Evolutionary conservation across 257 asterid species (phyloP).

Genomic region (Plectranthus barbatus): DNA sequence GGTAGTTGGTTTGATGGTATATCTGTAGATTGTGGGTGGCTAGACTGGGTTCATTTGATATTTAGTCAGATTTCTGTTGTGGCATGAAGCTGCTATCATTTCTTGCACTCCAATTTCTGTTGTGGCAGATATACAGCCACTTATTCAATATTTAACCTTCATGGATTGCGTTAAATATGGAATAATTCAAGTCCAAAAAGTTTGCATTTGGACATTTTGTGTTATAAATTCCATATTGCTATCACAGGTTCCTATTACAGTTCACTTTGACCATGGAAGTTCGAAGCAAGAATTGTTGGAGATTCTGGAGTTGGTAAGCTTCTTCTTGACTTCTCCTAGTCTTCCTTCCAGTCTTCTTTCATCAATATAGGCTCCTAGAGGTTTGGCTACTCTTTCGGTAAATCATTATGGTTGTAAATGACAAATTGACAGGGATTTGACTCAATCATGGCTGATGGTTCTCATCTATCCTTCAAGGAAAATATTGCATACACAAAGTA

Average conservation of each 20-base stretch:
- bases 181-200: neutral
- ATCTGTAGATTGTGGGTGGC: no score
- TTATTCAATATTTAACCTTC: no score
- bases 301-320: conserved; percentile 70
- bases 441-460: conserved; percentile 94
- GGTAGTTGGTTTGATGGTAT: no score
- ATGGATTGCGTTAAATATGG: neutral
- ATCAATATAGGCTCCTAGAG: neutral
- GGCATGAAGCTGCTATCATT: no score
- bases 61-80: no score
- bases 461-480: conserved; percentile 70
- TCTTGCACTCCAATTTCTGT: no score
- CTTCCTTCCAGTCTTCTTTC: no score
- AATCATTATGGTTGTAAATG: conserved; percentile 4
- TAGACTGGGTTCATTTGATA: no score
- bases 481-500: conserved; percentile 68
- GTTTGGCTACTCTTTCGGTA: neutral
- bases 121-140: no score
- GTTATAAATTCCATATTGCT: conserved; percentile 5
- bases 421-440: conserved; percentile 66
- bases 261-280: conserved; percentile 96
- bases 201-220: neutral
- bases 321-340: conserved; percentile 11
- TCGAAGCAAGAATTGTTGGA: conserved; percentile 78
- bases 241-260: conserved; percentile 83